Base-by-base conservation (phyloP, 176 grass and related monocot species). In the Aegilops umbellulata region DNA sequence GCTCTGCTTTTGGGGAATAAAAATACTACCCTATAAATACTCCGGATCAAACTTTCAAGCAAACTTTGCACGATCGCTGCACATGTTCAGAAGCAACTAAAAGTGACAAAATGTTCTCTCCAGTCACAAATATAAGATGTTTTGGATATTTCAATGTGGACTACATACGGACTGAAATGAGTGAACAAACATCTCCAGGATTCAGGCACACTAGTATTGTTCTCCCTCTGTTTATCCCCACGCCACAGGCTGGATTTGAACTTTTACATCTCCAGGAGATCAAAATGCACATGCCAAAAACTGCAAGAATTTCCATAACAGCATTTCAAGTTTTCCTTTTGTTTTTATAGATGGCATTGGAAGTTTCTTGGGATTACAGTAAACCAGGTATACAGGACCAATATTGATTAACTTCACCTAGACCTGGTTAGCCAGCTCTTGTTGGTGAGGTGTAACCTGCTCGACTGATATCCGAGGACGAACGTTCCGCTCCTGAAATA, bases 401-500 rank as follows among this genome's bases (percentile, higher is more conserved):
- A 63, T 64, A 42, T 3, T 51, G 60, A 72, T 87, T 58, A 80
- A 17, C 34, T 81, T 82, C 51, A 65, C 17, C 63, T 87, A 91
- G 49, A 47, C 79, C 23, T 81, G 29, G 2, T 61, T 79, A 82
- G n/a, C 57, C 32, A 77, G 16, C 71, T 86, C 83, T 77, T 74
- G 26, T 11, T 23, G 62, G 23, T 49, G 67, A 60, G 46, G 19
- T 1, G 20, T 31, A 16, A n/a, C 76, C 70, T 90, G 80, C 66
- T 92, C 76, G 11, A 44, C 65, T 26, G 81, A 84, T 76, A 87
- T 16, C 8, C 80, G 84, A 22, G 20, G 84, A 3, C 76, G 84
- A 73, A 87, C 81, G 13, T 87, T 84, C 6, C 72, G 80, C 39
- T 83, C 76, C 91, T 92, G 84, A 41, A 87, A 30, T 7, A 63